A percentile compares a stretch with the other conserved stretches of the same genome.
Evolutionary conservation across 1,284 basidiomycete species (phyloP).

Genomic region (Agaricales sp.): DNA sequence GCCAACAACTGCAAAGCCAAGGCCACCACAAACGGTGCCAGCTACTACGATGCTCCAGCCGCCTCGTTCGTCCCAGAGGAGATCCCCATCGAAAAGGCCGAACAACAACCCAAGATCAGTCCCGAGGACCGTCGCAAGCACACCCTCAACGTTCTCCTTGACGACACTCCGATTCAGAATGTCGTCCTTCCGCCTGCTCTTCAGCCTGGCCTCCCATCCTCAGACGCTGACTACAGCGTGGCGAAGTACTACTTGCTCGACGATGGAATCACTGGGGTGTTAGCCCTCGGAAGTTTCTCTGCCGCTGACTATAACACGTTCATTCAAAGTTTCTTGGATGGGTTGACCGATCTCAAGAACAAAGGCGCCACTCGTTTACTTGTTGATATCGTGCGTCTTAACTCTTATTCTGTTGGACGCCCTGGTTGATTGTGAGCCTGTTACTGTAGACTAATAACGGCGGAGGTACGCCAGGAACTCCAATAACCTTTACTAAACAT

Average conservation of each 20-base stretch:
- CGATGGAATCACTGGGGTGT: constrained; percentile 43
- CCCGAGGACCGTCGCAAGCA: constrained; percentile 5
- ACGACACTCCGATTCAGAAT: constrained; percentile 27
- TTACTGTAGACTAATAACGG: constrained; percentile 43
- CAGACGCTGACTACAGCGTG: constrained; percentile 36
- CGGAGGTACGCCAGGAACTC: constrained; percentile 27
- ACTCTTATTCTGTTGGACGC: background rate
- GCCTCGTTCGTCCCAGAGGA: background rate
- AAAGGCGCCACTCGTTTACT: constrained; percentile 41
- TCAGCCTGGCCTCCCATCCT: constrained; percentile 26
- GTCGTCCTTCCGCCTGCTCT: constrained; percentile 38
- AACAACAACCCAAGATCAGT: constrained; percentile 33
- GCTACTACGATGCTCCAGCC: constrained; percentile 22
- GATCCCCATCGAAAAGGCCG: constrained; percentile 24
- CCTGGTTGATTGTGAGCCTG: too few species aligned
- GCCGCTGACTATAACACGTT: constrained; percentile 31
- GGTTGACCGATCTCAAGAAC: constrained; percentile 36
- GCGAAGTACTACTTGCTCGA: constrained; percentile 45
- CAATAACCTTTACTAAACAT: background rate
- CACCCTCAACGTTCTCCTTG: background rate
- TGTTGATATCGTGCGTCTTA: constrained; percentile 45
- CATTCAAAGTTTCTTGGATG: constrained; percentile 33
- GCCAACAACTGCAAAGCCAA: constrained; percentile 43
- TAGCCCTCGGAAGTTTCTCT: constrained; percentile 51
- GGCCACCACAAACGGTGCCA: constrained; percentile 38